phyloP scores from a whole-genome alignment of 2,329 filamentous ascomycete genomes.

The Aspergillus felis region DNA sequence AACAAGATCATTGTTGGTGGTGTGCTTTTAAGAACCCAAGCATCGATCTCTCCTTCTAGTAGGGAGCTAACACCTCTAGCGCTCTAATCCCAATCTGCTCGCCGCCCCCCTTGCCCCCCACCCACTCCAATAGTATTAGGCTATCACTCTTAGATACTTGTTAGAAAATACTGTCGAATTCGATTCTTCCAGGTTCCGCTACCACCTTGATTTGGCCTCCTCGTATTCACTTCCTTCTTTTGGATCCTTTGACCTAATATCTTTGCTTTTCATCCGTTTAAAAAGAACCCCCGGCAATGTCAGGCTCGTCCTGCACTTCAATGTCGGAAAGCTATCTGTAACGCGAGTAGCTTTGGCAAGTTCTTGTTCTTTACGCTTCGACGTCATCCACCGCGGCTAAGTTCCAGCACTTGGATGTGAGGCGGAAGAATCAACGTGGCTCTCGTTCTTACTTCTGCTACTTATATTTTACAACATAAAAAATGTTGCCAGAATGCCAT shows the following conservation, averaged over 20 bases:
- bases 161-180: not conserved
- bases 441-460: constrained; percentile 1
- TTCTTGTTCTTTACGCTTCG: not conserved
- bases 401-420: not conserved
- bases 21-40: not conserved
- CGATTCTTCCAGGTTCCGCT: constrained; percentile 12
- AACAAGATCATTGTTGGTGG: not conserved
- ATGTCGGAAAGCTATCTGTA: constrained; percentile 16
- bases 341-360: constrained; percentile 5
- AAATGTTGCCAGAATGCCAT: constrained; percentile 56
- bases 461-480: constrained; percentile 8
- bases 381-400: not conserved
- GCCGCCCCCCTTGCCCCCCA: not conserved
- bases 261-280: not conserved
- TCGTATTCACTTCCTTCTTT: constrained; percentile 1
- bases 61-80: not conserved
- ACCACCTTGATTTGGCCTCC: not conserved
- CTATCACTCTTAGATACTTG: not conserved
- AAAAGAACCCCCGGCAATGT: constrained; percentile 20
- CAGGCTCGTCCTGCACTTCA: constrained; percentile 19
- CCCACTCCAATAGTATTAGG: not conserved
- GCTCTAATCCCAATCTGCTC: not conserved
- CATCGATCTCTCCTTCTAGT: not conserved
- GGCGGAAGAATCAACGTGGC: constrained; percentile 8
- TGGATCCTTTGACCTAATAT: not conserved